Conservation (phyloP, 148 eudicot genomes). For the Vaccinium darrowii region DNA sequence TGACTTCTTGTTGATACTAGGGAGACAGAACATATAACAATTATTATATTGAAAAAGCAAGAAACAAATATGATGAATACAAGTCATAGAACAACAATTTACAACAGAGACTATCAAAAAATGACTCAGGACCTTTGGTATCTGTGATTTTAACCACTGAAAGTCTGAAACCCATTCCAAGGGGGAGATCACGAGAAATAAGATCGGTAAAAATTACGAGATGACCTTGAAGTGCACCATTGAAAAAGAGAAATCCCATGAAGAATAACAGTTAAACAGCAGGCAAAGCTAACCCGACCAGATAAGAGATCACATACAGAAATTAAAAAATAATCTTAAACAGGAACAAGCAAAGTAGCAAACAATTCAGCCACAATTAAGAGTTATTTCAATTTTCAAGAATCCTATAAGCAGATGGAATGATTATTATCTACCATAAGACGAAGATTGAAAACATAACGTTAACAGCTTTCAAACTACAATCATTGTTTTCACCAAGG, state of each 20-base stretch:
- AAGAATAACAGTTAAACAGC: background rate
- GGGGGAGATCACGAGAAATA: background rate
- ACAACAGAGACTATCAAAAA: background rate
- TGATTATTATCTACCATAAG: background rate
- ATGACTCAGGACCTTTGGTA: background rate
- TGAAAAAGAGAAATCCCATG: background rate
- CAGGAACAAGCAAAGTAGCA: background rate
- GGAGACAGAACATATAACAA: background rate
- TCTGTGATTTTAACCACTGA: background rate
- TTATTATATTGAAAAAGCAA: background rate
- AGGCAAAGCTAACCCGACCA: background rate
- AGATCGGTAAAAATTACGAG: background rate
- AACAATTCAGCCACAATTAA: background rate
- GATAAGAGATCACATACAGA: background rate
- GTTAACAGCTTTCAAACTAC: background rate
- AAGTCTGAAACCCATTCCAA: background rate
- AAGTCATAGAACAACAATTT: background rate
- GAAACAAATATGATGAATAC: background rate
- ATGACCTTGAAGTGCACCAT: background rate
- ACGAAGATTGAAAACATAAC: background rate
- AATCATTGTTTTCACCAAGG: background rate
- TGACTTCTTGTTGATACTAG: conserved; percentile 17
- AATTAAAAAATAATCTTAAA: background rate
- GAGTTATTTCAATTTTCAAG: background rate
- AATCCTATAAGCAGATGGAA: background rate